phyloP scores from a whole-genome alignment of 495 filamentous ascomycete genomes.

The Penicillium subrubescens region DNA sequence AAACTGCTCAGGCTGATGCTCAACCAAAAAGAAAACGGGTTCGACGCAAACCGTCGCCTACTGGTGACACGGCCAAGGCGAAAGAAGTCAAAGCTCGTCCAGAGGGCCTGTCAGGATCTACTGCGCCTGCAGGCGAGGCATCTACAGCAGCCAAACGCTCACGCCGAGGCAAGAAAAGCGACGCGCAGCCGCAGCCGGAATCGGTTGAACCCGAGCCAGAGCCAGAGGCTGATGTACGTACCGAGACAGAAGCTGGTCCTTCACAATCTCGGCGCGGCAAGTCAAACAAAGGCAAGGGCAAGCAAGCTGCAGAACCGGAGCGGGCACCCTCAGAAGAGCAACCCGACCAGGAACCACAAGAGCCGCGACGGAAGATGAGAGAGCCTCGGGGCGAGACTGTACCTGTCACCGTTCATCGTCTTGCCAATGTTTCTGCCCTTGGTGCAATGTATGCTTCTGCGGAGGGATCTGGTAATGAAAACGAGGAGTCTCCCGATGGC shows the following conservation, averaged over 20 bases:
- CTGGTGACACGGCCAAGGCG: neutral
- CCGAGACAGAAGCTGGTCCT: slow-evolving; percentile 12
- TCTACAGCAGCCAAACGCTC: slow-evolving; percentile 3
- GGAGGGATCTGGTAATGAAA: slow-evolving; percentile 30
- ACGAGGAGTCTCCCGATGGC: slow-evolving; percentile 41
- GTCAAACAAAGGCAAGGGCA: slow-evolving; percentile 13
- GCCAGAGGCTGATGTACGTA: slow-evolving; percentile 8
- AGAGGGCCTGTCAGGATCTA: neutral
- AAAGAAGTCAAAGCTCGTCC: neutral
- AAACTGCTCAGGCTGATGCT: neutral
- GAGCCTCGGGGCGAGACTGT: slow-evolving; percentile 46
- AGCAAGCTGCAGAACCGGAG: slow-evolving; percentile 18
- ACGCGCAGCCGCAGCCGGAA: slow-evolving; percentile 11
- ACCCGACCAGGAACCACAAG: slow-evolving; percentile 16
- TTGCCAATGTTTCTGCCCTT: slow-evolving; percentile 39
- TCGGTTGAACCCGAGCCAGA: slow-evolving; percentile 10
- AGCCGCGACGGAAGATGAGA: slow-evolving; percentile 27
- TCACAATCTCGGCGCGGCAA: slow-evolving; percentile 14
- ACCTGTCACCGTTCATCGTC: slow-evolving; percentile 48
- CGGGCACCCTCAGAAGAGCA: slow-evolving; percentile 22
- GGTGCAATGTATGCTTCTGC: slow-evolving; percentile 18
- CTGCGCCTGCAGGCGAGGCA: slow-evolving; percentile 10
- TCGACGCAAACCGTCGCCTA: neutral
- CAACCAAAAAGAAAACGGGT: neutral
- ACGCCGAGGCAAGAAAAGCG: slow-evolving; percentile 10